Percentiles rank a stretch among this genome's conserved stretches.
phyloP scores from a whole-genome alignment of 257 asterid genomes.

The Solanum tarapatanum region DNA sequence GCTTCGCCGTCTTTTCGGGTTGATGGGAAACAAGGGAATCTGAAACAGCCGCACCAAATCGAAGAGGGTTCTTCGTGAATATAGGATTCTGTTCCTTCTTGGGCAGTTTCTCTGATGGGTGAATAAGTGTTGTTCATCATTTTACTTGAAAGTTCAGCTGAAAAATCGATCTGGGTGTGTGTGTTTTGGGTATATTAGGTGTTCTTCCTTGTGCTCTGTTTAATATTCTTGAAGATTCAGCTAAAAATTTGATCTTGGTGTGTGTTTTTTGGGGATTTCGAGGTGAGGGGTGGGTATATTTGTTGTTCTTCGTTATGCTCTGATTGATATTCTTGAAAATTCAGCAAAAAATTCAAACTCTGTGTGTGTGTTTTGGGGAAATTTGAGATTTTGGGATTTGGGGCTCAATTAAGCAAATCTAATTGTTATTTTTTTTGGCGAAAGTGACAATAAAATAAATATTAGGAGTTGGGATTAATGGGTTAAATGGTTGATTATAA shows the following conservation, averaged over 20 bases:
- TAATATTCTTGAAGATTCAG: no score
- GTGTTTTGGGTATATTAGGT: not conserved
- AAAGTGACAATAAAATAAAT: no score
- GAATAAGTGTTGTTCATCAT: not conserved
- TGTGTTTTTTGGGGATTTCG: not conserved
- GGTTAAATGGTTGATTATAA: no score
- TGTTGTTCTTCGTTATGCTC: not conserved
- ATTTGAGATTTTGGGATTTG: not conserved
- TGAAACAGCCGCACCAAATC: not conserved
- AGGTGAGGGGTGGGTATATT: not conserved
- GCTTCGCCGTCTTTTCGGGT: not conserved
- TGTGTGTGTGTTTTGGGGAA: not conserved
- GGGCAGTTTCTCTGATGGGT: not conserved
- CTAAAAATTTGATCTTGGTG: not conserved
- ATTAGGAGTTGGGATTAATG: no score
- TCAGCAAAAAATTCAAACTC: not conserved
- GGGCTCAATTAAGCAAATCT: no score
- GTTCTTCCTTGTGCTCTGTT: not conserved
- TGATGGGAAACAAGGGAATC: not conserved
- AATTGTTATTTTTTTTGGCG: no score
- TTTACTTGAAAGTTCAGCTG: not conserved
- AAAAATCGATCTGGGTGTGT: not conserved
- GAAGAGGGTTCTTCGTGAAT: not conserved
- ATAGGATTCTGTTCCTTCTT: not conserved
- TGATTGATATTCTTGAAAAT: no score